Percentiles rank a stretch among this genome's conserved stretches.
Evolutionary conservation across 805 yeast species (phyloP).

Genomic region (Wickerhamiella allomyrinae): DNA sequence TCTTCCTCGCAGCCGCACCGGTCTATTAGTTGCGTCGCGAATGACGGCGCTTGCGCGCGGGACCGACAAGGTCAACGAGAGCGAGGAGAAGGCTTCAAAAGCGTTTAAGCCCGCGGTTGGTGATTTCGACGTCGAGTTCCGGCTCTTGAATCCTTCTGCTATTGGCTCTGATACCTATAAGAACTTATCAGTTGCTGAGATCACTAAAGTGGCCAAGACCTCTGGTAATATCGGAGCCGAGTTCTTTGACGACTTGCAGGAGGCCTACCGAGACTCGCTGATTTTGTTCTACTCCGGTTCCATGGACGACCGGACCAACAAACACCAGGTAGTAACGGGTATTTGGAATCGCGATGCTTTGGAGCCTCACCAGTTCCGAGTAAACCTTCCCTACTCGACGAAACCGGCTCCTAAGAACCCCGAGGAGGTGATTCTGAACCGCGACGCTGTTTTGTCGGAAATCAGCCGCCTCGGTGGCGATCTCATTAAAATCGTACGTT

Average conservation of each 20-base stretch:
- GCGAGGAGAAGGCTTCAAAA: constrained; percentile 27
- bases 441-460: constrained; percentile 59
- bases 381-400: constrained; percentile 60
- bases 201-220: constrained; percentile 27
- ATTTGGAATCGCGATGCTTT: constrained; percentile 57
- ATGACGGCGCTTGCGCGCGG: constrained; percentile 76
- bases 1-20: constrained; percentile 29
- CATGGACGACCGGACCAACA: constrained; percentile 26
- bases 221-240: constrained; percentile 49
- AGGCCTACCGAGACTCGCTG: constrained; percentile 50
- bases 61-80: constrained; percentile 39
- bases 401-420: constrained; percentile 22
- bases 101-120: constrained; percentile 68
- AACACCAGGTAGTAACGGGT: constrained; percentile 53
- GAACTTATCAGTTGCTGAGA: constrained; percentile 27
- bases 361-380: constrained; percentile 56
- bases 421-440: constrained; percentile 35
- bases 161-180: constrained; percentile 29
- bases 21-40: constrained; percentile 71
- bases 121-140: constrained; percentile 73
- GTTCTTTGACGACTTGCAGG: constrained; percentile 44
- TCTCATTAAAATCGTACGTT: constrained; percentile 18
- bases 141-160: constrained; percentile 35
- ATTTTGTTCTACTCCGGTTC: constrained; percentile 48
- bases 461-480: constrained; percentile 34